Base-by-base conservation (phyloP, 495 filamentous ascomycete genomes). In the Beverwykella pulmonaria region DNA sequence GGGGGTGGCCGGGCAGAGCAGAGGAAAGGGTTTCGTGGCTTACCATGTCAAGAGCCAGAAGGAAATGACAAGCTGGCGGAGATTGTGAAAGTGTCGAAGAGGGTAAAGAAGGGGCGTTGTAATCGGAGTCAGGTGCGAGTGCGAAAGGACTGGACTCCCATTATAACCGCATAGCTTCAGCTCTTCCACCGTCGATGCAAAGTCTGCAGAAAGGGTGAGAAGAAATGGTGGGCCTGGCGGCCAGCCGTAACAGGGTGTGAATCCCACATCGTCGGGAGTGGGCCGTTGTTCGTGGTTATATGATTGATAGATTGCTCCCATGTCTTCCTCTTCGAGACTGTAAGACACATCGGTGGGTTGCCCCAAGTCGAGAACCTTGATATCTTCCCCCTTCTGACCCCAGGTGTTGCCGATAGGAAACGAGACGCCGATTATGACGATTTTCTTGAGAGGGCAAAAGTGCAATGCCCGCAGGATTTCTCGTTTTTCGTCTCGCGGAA, bases 141-240 rank as follows among this genome's bases (percentile, higher is more conserved):
- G 8, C 3, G 61, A 63, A 25, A 77, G 60, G 10, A 69, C 59
- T 1, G 75, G 71, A 12, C 61, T 26, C 15, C 75, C 75, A 25
- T 65, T 50, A 53, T 70, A 74, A 23, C 75, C 75, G 62, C 75
- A 77, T 49, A 77, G 69, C 54, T 75, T 77, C n/a, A 77, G 72
- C 57, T 75, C 71, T 4, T 61, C 70, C 39, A 74, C 46, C 10
- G 73, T 77, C 7, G 32, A 30, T 14, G 73, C 71, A 47, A 73
- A 69, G 55, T 67, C 57, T 15, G 63, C 55, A 6, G 73, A 72
- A 14, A 77, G 65, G 36, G 66, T 73, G 53, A 75, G 63, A 3
- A 77, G 67, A 49, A 77, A 67, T 7, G 75, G 73, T 2, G 73
- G 60, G 2, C 63, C 36, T 19, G 68, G 53, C 3, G 61, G 55